A percentile compares a stretch with the other conserved stretches of the same genome.
These are phyloP conservation scores for Suillus placidus DNA, from an alignment of 768 basidiomycete species.

Conservation along the genomic window DNA sequence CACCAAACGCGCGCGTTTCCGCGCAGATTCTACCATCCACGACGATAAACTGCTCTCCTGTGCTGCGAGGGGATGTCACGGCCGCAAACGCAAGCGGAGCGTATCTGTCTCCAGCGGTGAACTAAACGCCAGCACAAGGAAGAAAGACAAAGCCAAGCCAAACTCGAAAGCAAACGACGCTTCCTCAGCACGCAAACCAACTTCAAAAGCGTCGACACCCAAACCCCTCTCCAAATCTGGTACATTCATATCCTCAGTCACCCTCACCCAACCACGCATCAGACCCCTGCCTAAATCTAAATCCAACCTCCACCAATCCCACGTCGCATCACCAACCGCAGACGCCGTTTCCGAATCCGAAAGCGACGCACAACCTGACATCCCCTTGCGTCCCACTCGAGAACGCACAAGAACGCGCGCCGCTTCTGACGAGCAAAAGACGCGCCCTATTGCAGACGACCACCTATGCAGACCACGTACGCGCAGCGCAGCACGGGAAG, in stretches of 20 bases:
- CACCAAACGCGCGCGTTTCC: constrained; percentile 73
- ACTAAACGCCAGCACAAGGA: constrained; percentile 18
- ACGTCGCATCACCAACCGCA: constrained; percentile 9
- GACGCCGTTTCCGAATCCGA: constrained; percentile 22
- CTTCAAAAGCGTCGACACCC: constrained; percentile 13
- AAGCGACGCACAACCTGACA: constrained; percentile 24
- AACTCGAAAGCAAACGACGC: constrained; percentile 6
- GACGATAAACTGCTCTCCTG: constrained; percentile 74
- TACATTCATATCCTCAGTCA: constrained; percentile 1
- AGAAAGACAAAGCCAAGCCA: constrained; percentile 14
- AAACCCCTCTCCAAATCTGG: constrained; percentile 15
- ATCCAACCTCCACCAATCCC: constrained; percentile 11
- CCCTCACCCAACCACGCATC: constrained; percentile 13
- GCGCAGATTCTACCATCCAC: constrained; percentile 65
- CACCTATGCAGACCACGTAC: constrained; percentile 21
- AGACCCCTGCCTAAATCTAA: background rate
- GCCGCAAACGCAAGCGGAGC: constrained; percentile 31
- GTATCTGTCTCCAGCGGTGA: constrained; percentile 28
- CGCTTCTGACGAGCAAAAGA: constrained; percentile 25
- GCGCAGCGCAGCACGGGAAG: constrained; percentile 4
- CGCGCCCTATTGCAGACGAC: constrained; percentile 25
- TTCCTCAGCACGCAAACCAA: constrained; percentile 13
- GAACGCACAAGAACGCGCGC: constrained; percentile 17
- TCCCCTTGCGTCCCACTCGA: constrained; percentile 26
- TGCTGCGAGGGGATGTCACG: constrained; percentile 54